These are phyloP conservation scores for Sherardia arvensis DNA, from an alignment of 257 asterid genomes.

Conservation along the genomic window DNA sequence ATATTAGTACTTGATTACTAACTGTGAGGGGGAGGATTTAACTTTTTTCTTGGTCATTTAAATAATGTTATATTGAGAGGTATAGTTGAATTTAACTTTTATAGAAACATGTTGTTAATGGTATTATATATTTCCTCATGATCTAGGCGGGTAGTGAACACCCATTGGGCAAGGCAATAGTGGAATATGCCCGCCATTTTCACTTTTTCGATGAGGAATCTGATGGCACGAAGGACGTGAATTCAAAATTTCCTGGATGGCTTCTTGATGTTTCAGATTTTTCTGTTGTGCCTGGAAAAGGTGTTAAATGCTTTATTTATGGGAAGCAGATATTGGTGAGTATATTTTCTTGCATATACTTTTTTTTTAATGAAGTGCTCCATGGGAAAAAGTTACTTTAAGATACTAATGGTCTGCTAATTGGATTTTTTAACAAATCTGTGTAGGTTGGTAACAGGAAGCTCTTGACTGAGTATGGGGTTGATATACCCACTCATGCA, in stretches of 20 bases:
- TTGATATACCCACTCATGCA: conserved; percentile 43
- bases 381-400: neutral
- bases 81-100: neutral
- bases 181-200: conserved; percentile 91
- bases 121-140: conserved; percentile 11
- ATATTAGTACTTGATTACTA: neutral
- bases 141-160: conserved; percentile 91
- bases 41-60: neutral
- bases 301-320: conserved; percentile 66
- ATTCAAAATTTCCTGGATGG: conserved; percentile 67
- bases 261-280: conserved; percentile 71
- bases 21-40: neutral
- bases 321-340: conserved; percentile 79
- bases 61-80: neutral
- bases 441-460: conserved; percentile 84
- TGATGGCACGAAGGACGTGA: conserved; percentile 25
- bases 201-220: conserved; percentile 73
- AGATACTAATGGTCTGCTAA: neutral
- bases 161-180: conserved; percentile 84
- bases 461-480: conserved; percentile 56
- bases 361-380: neutral
- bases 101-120: neutral
- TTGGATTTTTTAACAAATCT: conserved; percentile 1
- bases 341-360: conserved; percentile 1
- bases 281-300: conserved; percentile 85